Percentiles rank a stretch among this genome's conserved stretches.
Evolutionary conservation across 805 yeast genomes (phyloP).

Genomic region (Saturnispora ahearnii): DNA sequence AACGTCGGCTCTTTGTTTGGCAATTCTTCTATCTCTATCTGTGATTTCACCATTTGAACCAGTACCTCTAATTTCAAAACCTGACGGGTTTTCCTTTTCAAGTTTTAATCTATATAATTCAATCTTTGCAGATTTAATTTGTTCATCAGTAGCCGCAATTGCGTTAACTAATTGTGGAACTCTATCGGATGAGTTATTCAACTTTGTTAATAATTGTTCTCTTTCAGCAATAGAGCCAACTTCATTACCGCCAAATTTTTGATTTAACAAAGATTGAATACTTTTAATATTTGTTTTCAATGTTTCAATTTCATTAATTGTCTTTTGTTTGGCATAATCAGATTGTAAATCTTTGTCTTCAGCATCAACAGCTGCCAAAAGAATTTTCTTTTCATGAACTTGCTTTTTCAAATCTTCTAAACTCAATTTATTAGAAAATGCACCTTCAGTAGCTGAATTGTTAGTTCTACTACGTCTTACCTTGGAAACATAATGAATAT

Average conservation of each 20-base stretch:
- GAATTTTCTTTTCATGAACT: slow-evolving; percentile 62
- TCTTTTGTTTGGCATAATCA: slow-evolving; percentile 27
- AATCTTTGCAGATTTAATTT: slow-evolving; percentile 57
- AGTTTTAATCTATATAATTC: slow-evolving; percentile 50
- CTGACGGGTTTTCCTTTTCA: slow-evolving; percentile 56
- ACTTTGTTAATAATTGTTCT: slow-evolving; percentile 43
- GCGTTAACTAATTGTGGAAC: slow-evolving; percentile 63
- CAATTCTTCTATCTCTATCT: slow-evolving; percentile 72
- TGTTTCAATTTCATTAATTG: slow-evolving; percentile 49
- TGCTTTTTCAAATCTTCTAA: slow-evolving; percentile 51
- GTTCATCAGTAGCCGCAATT: slow-evolving; percentile 55
- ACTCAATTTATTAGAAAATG: slow-evolving; percentile 28
- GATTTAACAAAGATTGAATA: slow-evolving; percentile 33
- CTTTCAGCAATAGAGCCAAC: slow-evolving; percentile 37
- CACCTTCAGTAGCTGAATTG: slow-evolving; percentile 14
- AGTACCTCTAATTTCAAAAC: slow-evolving; percentile 60
- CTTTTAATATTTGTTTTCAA: slow-evolving; percentile 53
- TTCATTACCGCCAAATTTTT: slow-evolving; percentile 14
- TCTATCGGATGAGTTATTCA: slow-evolving; percentile 56
- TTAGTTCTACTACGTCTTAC: slow-evolving; percentile 40
- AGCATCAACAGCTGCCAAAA: slow-evolving; percentile 64
- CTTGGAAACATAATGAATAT: slow-evolving; percentile 47
- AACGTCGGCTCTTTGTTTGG: slow-evolving; percentile 67
- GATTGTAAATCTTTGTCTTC: slow-evolving; percentile 41
- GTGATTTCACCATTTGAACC: slow-evolving; percentile 86